These are phyloP conservation scores for Fusarium tupiense DNA, from an alignment of 2,329 filamentous ascomycete species.

Conservation along the genomic window DNA sequence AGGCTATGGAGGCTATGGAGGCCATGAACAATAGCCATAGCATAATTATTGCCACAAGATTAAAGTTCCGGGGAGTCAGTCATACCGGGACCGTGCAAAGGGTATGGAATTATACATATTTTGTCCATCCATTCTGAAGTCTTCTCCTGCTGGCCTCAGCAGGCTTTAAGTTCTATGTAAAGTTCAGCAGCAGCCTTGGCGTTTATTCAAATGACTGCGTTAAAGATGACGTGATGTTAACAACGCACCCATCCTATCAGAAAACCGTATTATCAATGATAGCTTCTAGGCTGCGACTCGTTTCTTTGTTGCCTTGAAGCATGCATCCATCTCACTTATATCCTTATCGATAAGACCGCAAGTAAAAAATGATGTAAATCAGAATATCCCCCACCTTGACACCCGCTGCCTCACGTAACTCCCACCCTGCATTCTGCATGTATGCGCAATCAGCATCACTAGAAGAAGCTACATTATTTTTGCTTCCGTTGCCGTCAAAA, in stretches of 20 bases:
- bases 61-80: neutral
- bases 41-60: neutral
- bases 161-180: neutral
- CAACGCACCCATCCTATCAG: neutral
- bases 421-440: slow-evolving; percentile 14
- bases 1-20: neutral
- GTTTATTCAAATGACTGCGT: neutral
- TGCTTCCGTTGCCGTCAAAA: slow-evolving; percentile 43
- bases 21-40: neutral
- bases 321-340: slow-evolving; percentile 16
- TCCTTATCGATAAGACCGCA: slow-evolving; percentile 39
- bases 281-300: neutral
- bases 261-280: neutral
- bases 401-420: neutral
- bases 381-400: slow-evolving; percentile 33
- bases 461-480: neutral
- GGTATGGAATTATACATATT: neutral
- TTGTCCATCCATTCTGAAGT: neutral
- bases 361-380: slow-evolving; percentile 41
- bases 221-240: neutral
- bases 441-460: slow-evolving; percentile 20
- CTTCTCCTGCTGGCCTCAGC: neutral
- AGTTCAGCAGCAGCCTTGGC: neutral
- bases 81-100: neutral
- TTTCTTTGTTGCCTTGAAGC: slow-evolving; percentile 14